Conservation (phyloP, 2,329 filamentous ascomycete genomes). For the Trichoderma sp. region DNA sequence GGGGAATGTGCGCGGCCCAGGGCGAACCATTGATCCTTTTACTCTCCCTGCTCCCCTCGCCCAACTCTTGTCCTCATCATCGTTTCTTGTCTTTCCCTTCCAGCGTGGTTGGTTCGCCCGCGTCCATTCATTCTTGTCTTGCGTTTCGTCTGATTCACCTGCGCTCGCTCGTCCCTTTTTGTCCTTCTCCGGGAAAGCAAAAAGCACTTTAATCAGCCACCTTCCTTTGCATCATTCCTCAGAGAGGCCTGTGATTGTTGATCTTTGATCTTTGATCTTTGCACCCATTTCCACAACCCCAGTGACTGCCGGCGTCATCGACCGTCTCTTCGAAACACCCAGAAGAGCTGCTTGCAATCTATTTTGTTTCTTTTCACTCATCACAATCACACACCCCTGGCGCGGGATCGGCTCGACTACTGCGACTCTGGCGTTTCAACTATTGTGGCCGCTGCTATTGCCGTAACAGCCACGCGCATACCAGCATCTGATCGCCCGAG, state of each 20-base stretch:
- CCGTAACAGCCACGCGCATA: slow-evolving; percentile 4
- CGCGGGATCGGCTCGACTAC: slow-evolving; percentile 19
- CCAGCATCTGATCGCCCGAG: slow-evolving; percentile 6
- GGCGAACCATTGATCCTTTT: slow-evolving; percentile 18
- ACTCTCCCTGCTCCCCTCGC: slow-evolving; percentile 17
- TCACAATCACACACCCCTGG: neutral
- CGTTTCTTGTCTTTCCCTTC: slow-evolving; percentile 5
- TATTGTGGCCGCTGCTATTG: slow-evolving; percentile 1
- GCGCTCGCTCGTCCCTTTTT: slow-evolving; percentile 10
- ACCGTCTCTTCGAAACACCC: neutral
- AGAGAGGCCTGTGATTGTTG: slow-evolving; percentile 18
- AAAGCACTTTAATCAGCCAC: neutral
- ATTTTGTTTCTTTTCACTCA: slow-evolving; percentile 1
- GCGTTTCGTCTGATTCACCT: slow-evolving; percentile 12
- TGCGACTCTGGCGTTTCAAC: slow-evolving; percentile 16
- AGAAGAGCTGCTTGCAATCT: neutral
- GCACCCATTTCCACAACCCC: neutral
- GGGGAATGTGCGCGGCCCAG: slow-evolving; percentile 18
- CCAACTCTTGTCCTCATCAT: slow-evolving; percentile 8
- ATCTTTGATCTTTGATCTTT: slow-evolving; percentile 17
- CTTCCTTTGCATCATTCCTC: slow-evolving; percentile 23
- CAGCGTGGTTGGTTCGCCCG: slow-evolving; percentile 17
- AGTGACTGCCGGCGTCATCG: neutral
- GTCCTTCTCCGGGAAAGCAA: neutral
- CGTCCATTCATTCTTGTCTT: slow-evolving; percentile 16